Conservation (phyloP, 2,329 filamentous ascomycete species). For the Aschersonia sp. region DNA sequence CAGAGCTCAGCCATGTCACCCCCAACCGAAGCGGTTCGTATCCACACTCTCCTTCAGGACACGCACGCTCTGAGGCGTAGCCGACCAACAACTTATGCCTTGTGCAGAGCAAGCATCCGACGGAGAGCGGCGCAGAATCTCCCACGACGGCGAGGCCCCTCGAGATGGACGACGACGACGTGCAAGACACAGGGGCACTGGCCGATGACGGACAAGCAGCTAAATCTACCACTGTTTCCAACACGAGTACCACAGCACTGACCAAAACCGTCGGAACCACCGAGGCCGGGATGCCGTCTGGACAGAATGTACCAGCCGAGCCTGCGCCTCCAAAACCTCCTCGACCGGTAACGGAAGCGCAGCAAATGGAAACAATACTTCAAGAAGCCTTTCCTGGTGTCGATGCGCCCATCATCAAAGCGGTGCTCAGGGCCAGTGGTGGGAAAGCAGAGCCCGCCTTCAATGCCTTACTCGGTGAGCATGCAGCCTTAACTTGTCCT, state of each 20-base stretch:
- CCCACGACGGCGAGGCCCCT: constrained; percentile 51
- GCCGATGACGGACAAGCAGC: constrained; percentile 23
- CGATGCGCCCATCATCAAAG: constrained; percentile 68
- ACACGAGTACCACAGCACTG: background rate
- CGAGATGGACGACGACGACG: constrained; percentile 57
- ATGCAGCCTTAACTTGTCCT: no score
- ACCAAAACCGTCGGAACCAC: constrained; percentile 12
- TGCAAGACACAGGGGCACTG: constrained; percentile 43
- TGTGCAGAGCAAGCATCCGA: constrained; percentile 26
- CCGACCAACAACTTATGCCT: constrained; percentile 9
- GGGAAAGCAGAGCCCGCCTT: constrained; percentile 89
- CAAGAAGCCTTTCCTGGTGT: constrained; percentile 89
- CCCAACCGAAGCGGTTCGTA: constrained; percentile 28
- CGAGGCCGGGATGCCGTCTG: constrained; percentile 14
- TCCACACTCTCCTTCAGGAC: constrained; percentile 4
- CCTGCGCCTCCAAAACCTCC: constrained; percentile 67
- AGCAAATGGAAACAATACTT: constrained; percentile 76
- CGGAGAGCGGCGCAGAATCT: constrained; percentile 39
- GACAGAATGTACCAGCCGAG: constrained; percentile 9
- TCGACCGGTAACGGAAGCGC: constrained; percentile 63
- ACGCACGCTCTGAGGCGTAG: constrained; percentile 3
- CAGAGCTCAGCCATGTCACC: constrained; percentile 22
- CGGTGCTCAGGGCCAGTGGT: constrained; percentile 72
- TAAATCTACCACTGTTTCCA: constrained; percentile 3
- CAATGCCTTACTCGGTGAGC: constrained; percentile 72